Base-by-base conservation (phyloP, 2,329 filamentous ascomycete genomes). In the Exserohilum turcica region DNA sequence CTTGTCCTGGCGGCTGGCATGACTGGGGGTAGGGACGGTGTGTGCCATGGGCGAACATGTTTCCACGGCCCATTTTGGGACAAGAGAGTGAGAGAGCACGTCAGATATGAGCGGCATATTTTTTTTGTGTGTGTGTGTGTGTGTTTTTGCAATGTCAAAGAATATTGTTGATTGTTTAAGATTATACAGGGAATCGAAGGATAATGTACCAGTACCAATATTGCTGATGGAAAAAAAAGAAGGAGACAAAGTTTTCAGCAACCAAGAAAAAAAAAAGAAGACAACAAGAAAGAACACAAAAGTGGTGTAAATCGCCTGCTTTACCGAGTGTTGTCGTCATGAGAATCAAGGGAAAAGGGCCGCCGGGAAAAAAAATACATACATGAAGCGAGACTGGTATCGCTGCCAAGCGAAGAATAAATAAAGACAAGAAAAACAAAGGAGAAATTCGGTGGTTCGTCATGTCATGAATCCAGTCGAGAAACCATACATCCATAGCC, bases 141-240 rank as follows among this genome's bases (percentile, higher is more conserved):
- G n/a, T n/a, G n/a, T n/a, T n/a, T n/a, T n/a, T n/a, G n/a, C n/a
- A n/a, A n/a, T n/a, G n/a, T n/a, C 4, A 37, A 19, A 10, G 10
- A 19, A 37, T 37, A 19, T 37, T 16, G 16, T 29, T 29, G n/a
- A n/a, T 42, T 42, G 27, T 15, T 5, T 42, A 42, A 42, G 16
- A 42, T 42, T 16, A 37, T 42, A 42, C 38, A 42, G 16, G 16
- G 38, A 43, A 43, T 27, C 18, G 37, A 24, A 24, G 21, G 4
- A 24, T n/a, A 24, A 24, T 24, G 21, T 24, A 24, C 21, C 21
- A 24, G 29, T 70, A 65, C 60, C 56, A 61, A 58, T 60, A 63
- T 58, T 55, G 59, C 36, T 40, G 38, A 28, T 12, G 32, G 18
- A 24, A 35, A 27, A 39, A 48, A 48, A 31, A 27, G 44, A 49